These are phyloP conservation scores for Gloeophyllum trabeum DNA, from an alignment of 768 basidiomycete species.

Conservation along the genomic window DNA sequence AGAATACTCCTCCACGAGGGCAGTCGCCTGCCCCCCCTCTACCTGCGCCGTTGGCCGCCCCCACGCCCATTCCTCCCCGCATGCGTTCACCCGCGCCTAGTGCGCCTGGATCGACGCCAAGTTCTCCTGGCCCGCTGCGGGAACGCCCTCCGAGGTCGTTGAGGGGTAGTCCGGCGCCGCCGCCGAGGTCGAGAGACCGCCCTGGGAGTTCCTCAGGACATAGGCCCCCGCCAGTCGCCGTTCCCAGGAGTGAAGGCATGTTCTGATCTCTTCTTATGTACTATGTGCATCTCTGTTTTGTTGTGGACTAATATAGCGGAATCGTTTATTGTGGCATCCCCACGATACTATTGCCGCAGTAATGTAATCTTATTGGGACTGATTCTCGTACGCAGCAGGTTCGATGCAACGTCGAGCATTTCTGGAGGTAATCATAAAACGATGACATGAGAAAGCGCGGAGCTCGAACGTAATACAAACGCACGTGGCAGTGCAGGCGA, in stretches of 20 bases:
- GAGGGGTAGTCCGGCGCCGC: conserved; percentile 28
- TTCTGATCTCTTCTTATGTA: conserved; percentile 30
- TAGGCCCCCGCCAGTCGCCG: conserved; percentile 37
- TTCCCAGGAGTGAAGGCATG: conserved; percentile 53
- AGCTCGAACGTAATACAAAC: too few relatives aligned
- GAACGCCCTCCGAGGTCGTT: conserved; percentile 17
- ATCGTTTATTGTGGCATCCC: too few relatives aligned
- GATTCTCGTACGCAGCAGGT: too few relatives aligned
- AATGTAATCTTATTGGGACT: too few relatives aligned
- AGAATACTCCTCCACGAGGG: neutral
- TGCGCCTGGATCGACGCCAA: conserved; percentile 4
- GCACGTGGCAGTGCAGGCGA: too few relatives aligned
- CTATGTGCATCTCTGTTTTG: too few relatives aligned
- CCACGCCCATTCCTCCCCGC: neutral
- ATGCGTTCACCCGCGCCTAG: neutral
- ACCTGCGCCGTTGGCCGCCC: neutral
- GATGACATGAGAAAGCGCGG: too few relatives aligned
- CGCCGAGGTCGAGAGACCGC: conserved; percentile 40
- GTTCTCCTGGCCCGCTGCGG: conserved; percentile 11
- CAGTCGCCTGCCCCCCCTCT: neutral
- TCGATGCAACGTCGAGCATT: too few relatives aligned
- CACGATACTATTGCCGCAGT: too few relatives aligned
- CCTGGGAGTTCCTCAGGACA: conserved; percentile 43
- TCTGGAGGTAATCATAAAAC: too few relatives aligned
- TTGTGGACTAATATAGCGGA: too few relatives aligned